phyloP scores from a whole-genome alignment of 768 basidiomycete genomes.

The Tricholoma bakamatsutake region DNA sequence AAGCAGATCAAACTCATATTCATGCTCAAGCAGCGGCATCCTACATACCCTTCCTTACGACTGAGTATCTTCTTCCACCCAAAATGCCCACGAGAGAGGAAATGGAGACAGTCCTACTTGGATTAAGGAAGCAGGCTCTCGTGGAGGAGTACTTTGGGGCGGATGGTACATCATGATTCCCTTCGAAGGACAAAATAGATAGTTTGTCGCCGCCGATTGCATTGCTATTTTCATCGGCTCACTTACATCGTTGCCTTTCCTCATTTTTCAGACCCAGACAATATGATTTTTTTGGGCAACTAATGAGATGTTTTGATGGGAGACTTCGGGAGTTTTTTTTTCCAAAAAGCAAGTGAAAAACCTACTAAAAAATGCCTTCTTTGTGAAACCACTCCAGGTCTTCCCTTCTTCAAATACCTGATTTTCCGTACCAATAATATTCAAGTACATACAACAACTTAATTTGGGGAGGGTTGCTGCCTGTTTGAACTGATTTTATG shows the following conservation, averaged over 20 bases:
- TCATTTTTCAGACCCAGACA: not conserved
- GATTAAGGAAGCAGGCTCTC: constrained; percentile 72
- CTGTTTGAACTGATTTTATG: no score
- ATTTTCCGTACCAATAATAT: no score
- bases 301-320: no score
- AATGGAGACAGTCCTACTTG: constrained; percentile 73
- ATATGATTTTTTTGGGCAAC: no score
- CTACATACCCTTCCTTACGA: constrained; percentile 68
- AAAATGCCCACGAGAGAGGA: constrained; percentile 70
- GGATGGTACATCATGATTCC: constrained; percentile 14
- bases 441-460: no score
- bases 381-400: no score
- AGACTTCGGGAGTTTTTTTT: no score
- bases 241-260: not conserved
- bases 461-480: no score
- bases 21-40: constrained; percentile 59
- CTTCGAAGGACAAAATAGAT: not conserved
- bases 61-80: constrained; percentile 69
- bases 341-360: no score
- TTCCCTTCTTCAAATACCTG: no score
- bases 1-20: constrained; percentile 25
- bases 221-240: not conserved
- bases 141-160: constrained; percentile 68
- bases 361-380: no score
- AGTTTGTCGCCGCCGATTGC: not conserved